Conservation (phyloP, 2,329 filamentous ascomycete genomes). For the Bertia moriformis region DNA sequence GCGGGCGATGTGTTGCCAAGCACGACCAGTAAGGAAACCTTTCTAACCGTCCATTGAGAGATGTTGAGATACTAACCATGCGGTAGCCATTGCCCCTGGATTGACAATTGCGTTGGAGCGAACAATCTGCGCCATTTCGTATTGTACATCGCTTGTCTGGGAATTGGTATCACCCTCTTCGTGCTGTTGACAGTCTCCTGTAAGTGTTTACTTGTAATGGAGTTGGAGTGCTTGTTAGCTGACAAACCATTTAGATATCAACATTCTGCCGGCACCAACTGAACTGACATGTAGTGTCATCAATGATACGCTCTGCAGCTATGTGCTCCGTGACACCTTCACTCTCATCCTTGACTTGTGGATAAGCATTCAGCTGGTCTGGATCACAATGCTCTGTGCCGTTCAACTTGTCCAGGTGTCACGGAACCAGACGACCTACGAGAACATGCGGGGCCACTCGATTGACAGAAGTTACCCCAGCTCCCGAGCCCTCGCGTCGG, state of each 20-base stretch:
- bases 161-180: slow-evolving; percentile 58
- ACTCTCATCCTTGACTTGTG: slow-evolving; percentile 68
- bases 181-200: slow-evolving; percentile 61
- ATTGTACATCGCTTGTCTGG: slow-evolving; percentile 69
- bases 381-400: slow-evolving; percentile 92
- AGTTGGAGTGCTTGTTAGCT: neutral
- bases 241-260: slow-evolving; percentile 2
- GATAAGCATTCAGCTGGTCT: slow-evolving; percentile 72
- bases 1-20: slow-evolving; percentile 83
- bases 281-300: slow-evolving; percentile 58
- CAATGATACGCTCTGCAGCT: slow-evolving; percentile 57
- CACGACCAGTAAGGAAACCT: slow-evolving; percentile 70
- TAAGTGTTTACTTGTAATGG: slow-evolving; percentile 22
- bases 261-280: slow-evolving; percentile 50
- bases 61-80: neutral
- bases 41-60: neutral
- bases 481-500: slow-evolving; percentile 43
- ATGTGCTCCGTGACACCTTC: slow-evolving; percentile 70
- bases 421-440: slow-evolving; percentile 85
- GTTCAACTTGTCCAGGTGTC: slow-evolving; percentile 89
- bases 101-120: slow-evolving; percentile 86
- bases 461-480: slow-evolving; percentile 33
- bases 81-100: slow-evolving; percentile 79
- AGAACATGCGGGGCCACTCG: slow-evolving; percentile 67
- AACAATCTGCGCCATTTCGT: slow-evolving; percentile 97